phyloP scores from a whole-genome alignment of 495 filamentous ascomycete genomes.

The Cudoniella acicularis region DNA sequence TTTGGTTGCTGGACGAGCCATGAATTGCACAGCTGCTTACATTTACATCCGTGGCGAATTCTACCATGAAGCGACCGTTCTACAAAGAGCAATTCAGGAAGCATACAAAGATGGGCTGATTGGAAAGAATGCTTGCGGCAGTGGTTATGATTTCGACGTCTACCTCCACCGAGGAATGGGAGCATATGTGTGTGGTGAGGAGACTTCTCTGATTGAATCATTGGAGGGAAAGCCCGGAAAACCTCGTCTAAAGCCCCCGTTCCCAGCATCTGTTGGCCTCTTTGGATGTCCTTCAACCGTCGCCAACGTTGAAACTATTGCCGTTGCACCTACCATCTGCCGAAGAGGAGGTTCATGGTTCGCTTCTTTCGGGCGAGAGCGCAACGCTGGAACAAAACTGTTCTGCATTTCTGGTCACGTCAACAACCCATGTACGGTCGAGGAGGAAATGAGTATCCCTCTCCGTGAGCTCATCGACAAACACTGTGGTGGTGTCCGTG shows the following conservation, averaged over 20 bases:
- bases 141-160: constrained; percentile 96
- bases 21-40: constrained; percentile 98
- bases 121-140: constrained; percentile 95
- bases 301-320: constrained; percentile 95
- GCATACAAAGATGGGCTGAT: constrained; percentile 90
- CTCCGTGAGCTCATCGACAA: constrained; percentile 92
- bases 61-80: constrained; percentile 90
- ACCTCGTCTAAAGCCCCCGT: constrained; percentile 95
- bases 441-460: constrained; percentile 98
- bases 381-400: constrained; percentile 94
- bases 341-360: constrained; percentile 92
- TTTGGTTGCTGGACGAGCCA: constrained; percentile 90
- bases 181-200: constrained; percentile 96
- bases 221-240: constrained; percentile 98
- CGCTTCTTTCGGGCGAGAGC: constrained; percentile 84
- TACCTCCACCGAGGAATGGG: constrained; percentile 96
- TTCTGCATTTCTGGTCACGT: constrained; percentile 99
- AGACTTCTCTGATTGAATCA: constrained; percentile 96
- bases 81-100: constrained; percentile 95
- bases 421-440: constrained; percentile 96
- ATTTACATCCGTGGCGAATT: constrained; percentile 99
- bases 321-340: constrained; percentile 93
- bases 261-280: constrained; percentile 93
- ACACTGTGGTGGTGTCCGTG: constrained; percentile 93
- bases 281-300: constrained; percentile 98